Conservation (phyloP, 331 rosid species). For the Malus hybrid region DNA sequence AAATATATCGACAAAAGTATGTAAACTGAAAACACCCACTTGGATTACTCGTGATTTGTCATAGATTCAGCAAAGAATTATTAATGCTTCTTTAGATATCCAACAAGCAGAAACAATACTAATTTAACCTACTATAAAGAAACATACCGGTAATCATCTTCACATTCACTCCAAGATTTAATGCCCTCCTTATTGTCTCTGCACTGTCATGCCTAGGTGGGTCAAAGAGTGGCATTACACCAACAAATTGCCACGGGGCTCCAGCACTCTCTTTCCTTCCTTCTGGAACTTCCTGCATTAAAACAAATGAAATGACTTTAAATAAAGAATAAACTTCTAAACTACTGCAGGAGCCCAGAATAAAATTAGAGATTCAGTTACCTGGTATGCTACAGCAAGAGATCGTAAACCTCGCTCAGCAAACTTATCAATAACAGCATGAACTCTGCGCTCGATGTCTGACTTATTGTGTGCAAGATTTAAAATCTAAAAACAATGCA, state of each 20-base stretch:
- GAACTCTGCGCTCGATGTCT: constrained; percentile 88
- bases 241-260: constrained; percentile 95
- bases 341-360: constrained; percentile 4
- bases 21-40: neutral
- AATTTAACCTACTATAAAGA: neutral
- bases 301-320: constrained; percentile 4
- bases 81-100: neutral
- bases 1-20: neutral
- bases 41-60: neutral
- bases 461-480: constrained; percentile 86
- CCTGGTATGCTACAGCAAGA: constrained; percentile 97
- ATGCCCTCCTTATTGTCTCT: constrained; percentile 94
- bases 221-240: constrained; percentile 94
- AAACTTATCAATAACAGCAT: constrained; percentile 91
- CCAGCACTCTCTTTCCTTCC: constrained; percentile 94
- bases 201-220: constrained; percentile 99
- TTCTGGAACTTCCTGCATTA: constrained; percentile 85
- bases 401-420: constrained; percentile 97
- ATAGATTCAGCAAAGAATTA: neutral
- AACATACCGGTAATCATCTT: constrained; percentile 90
- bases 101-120: neutral
- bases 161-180: constrained; percentile 93
- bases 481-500: constrained; percentile 47
- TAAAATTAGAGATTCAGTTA: constrained; percentile 19
- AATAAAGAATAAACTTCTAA: neutral